Base-by-base conservation (phyloP, 441 rosid species). In the Euphorbia schlechtendalii region DNA sequence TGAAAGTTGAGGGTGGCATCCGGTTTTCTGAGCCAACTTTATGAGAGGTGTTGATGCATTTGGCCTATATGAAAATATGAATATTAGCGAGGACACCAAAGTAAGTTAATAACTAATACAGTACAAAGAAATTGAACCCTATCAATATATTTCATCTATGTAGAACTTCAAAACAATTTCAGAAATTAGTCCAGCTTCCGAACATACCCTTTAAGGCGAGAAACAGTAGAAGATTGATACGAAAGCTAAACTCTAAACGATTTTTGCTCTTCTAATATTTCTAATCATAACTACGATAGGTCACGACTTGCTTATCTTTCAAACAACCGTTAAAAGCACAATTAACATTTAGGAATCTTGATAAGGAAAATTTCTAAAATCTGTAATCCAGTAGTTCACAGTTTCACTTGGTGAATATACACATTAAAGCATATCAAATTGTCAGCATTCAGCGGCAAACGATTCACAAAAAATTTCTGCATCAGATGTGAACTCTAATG, bases 331-430 rank as follows among this genome's bases (percentile, higher is more conserved):
- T 25, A 43, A 4, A 60, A 49, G 14, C 48, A 54, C 20, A 6
- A 34, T 41, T 56, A 56, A 38, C 18, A 17, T 48, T 27, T 56
- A 56, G 56, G 41, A 65, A 1, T 65, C 38, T 52, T 54, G 27
- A 30, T 18, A 54, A 3, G 27, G n/a, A 14, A 24, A 45, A 17
- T 45, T 14, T 40, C 17, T 53, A 7, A 30, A 63, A 18, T 63
- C 24, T 63, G 38, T 36, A 34, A n/a, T 34, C 17, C 48, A 1
- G 15, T 34, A 59, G 27, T 24, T 30, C 61, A 15, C 15, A 32
- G 7, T 7, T 32, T 48, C 18, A n/a, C 20, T 3, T 12, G 56
- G 17, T 38, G 41, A 43, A 43, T 43, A 9, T 52, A 0, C 28
- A 52, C 27, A 10, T 21, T 4, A 59, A 59, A 43, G 21, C 27